Percentiles rank a stretch among this genome's conserved stretches.
phyloP scores from a whole-genome alignment of 1,284 basidiomycete species.

The Apiotrichum montevideense region DNA sequence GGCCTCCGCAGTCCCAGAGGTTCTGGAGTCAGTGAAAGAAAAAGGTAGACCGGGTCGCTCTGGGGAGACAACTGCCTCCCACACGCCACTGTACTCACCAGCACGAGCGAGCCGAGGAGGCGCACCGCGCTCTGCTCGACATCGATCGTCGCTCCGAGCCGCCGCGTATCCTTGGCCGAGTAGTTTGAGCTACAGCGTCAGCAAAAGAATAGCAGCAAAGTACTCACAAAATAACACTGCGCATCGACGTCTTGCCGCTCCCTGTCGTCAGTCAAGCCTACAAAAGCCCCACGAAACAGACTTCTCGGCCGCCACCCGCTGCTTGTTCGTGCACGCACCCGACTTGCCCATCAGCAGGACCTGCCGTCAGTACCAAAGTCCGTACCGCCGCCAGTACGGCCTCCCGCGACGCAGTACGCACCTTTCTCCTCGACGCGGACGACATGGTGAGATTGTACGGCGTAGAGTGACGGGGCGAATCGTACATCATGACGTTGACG shows the following conservation, averaged over 20 bases:
- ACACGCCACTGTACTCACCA: conserved; percentile 21
- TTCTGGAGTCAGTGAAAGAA: conserved; percentile 49
- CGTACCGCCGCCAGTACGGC: neutral
- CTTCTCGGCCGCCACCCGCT: too few species aligned
- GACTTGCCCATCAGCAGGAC: conserved; percentile 93
- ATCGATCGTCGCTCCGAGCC: conserved; percentile 92
- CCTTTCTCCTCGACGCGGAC: conserved; percentile 36
- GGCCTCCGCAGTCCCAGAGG: conserved; percentile 97
- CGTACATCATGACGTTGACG: neutral
- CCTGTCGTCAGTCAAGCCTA: conserved; percentile 27
- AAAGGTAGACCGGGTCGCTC: conserved; percentile 50
- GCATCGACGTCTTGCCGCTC: conserved; percentile 82
- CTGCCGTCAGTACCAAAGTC: conserved; percentile 15
- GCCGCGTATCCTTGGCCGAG: conserved; percentile 77
- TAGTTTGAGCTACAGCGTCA: conserved; percentile 70
- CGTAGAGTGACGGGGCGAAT: conserved; percentile 1
- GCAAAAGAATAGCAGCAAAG: neutral
- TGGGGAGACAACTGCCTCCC: too few species aligned
- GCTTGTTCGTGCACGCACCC: conserved; percentile 43
- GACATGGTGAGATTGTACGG: conserved; percentile 25
- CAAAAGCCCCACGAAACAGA: neutral
- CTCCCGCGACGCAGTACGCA: conserved; percentile 7
- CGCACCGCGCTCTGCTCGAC: conserved; percentile 97
- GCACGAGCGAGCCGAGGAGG: conserved; percentile 64
- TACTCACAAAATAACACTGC: conserved; percentile 93